Evolutionary conservation across 2,329 filamentous ascomycete genomes (phyloP), one percentile per base, ranked within the genome.

Genomic region (Sphaerulina vaccinii): DNA sequence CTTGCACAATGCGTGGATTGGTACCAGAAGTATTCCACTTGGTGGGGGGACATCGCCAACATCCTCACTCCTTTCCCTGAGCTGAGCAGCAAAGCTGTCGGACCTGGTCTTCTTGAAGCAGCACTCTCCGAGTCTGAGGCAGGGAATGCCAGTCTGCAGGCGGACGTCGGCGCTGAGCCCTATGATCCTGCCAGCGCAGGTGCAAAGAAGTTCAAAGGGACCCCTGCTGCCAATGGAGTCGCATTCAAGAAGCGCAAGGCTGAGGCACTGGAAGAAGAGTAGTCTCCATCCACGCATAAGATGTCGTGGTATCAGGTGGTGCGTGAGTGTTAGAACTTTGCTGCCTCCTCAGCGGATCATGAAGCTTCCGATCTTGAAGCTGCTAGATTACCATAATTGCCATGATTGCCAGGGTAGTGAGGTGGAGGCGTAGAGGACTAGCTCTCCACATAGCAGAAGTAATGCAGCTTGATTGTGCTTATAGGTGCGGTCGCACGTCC

Each of bases 1-100:
- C 71, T 90, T 49, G 73, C 71, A 52, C 75, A 72, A 41, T 88
- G 86, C 0, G 83, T 88, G 13, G 77, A 84, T 43, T 90, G 86
- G 86, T 90, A 90, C 67, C 75, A 72, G 33, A 71, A 70, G 49
- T 88, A 83, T 52, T 83, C 83, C 4, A 81, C 75, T 32, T 88
- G 85, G 85, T 88, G 85, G 85, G 85, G 85, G 41, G 81, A 87
- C 60, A 86, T 88, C 61, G 80, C 76, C 64, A 82, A 83, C 65
- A 83, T 86, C 15, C 75, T 88, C 48, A 85, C 81, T 29, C 83
- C 85, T 3, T 87, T 66, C 85, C 71, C 85, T 2, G 63, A 61
- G 9, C 54, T 65, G 5, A 37, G 21, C 32, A 32, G 22, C 13
- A 41, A 51, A 32, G 49, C 49, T 15, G 51, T 45, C 7, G 29